Evolutionary conservation across 106 monocot genomes (phyloP), one percentile per base, ranked within the genome.

Genomic region (Apostasia shenzhenica): DNA sequence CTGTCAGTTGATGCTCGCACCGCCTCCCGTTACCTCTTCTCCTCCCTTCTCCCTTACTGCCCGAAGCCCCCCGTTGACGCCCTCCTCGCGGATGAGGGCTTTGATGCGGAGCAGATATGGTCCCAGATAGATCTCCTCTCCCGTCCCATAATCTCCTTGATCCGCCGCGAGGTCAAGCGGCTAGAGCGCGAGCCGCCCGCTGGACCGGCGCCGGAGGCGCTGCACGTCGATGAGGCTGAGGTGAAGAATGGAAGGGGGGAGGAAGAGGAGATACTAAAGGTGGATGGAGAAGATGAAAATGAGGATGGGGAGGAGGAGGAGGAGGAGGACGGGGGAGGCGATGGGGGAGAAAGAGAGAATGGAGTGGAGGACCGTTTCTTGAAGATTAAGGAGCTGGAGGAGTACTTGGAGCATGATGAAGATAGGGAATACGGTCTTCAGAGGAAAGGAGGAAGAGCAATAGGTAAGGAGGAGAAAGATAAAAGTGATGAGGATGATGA

Each of bases 71-170:
- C 92, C 2, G 45, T 97, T 41, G 83, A 84, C 12, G 64, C 48
- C 7, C 86, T 97, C 48, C 70, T 92, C 59, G 74, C 56, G n/a
- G 84, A 73, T 40, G 86, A 84, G 5, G 62, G 14, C 54, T 99
- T 92, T 60, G 97, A 92, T 55, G 89, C 89, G 11, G 97, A 92
- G 83, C 94, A 92, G 80, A 89, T 97, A 69, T 95, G 94, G 94
- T 72, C 71, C 54, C 94, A 95, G 85, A 81, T 95, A 62, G 88
- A 95, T 14, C 75, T 86, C 45, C 61, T 88, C 47, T 77, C 75
- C 56, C 74, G 68, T 14, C 82, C 83, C 13, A 58, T 90, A 13
- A n/a, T 86, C 2, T 72, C 85, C 45, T 26, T 45, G 48, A 57
- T 81, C 58, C 63, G 78, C 56, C 77, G 81, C 57, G 70, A 83